Evolutionary conservation across 441 rosid species (phyloP).

Genomic region (Populus hybrid): DNA sequence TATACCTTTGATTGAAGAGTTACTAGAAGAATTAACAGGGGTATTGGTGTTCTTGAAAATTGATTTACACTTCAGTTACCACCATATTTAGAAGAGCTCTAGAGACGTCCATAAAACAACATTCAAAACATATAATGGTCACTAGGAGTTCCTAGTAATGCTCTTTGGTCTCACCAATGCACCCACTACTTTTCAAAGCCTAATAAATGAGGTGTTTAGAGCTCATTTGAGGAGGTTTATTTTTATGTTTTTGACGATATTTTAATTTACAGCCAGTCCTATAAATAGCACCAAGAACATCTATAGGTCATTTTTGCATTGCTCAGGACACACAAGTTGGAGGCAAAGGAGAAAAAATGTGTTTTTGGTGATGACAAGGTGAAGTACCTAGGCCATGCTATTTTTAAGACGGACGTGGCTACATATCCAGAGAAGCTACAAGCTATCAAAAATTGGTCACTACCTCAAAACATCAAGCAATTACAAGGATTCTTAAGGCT

Average conservation of each 20-base stretch:
- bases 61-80: neutral
- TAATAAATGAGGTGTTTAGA: neutral
- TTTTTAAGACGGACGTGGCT: too few relatives aligned
- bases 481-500: neutral
- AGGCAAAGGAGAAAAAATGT: neutral
- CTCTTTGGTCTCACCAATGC: neutral
- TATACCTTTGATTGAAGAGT: neutral
- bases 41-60: neutral
- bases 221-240: neutral
- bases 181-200: neutral
- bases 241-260: neutral
- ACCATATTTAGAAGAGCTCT: neutral
- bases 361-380: neutral
- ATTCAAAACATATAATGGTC: neutral
- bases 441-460: too few relatives aligned
- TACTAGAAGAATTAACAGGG: neutral
- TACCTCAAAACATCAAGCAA: too few relatives aligned
- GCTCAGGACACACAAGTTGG: neutral
- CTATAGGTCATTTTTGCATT: neutral
- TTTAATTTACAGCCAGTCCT: neutral
- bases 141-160: neutral
- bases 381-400: too few relatives aligned
- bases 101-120: neutral
- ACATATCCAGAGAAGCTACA: too few relatives aligned
- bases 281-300: neutral